Evolutionary conservation across 805 yeast species (phyloP).

Genomic region (Lachancea fermentati): DNA sequence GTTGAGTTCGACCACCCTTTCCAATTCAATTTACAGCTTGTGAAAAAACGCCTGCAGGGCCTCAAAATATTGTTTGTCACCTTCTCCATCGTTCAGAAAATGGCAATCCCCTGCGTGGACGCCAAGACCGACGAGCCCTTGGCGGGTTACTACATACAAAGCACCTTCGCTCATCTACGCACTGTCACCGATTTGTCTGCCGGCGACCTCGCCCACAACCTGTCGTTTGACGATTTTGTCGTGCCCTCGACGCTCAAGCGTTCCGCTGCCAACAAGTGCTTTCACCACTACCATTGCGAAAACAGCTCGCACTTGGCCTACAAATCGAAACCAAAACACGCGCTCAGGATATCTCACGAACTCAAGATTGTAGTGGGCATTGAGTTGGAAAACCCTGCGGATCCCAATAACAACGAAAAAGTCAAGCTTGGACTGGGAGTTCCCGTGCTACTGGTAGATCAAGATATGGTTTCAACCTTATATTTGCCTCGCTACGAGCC

Average conservation of each 20-base stretch:
- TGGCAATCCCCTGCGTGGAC: slow-evolving; percentile 7
- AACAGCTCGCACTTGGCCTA: not conserved
- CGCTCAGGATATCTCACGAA: slow-evolving; percentile 6
- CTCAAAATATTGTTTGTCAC: slow-evolving; percentile 1
- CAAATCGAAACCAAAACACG: not conserved
- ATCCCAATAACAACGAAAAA: not conserved
- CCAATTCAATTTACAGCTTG: slow-evolving; percentile 6
- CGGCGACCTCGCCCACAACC: not conserved
- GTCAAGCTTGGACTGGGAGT: slow-evolving; percentile 3
- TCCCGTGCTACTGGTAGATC: slow-evolving; percentile 7
- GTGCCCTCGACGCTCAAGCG: not conserved
- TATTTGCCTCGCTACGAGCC: slow-evolving; percentile 11
- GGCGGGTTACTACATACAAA: slow-evolving; percentile 2
- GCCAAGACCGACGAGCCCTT: not conserved
- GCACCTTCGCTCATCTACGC: not conserved
- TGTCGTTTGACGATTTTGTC: slow-evolving; percentile 2
- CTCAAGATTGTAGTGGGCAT: slow-evolving; percentile 1
- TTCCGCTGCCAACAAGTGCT: not conserved
- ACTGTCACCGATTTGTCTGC: not conserved
- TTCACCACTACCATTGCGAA: slow-evolving; percentile 7
- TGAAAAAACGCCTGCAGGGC: not conserved
- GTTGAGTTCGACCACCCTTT: slow-evolving; percentile 8
- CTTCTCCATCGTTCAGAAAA: slow-evolving; percentile 5
- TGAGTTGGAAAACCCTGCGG: not conserved
- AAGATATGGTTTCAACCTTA: slow-evolving; percentile 5